phyloP scores from a whole-genome alignment of 768 basidiomycete species.

The Boletus reticulatus region DNA sequence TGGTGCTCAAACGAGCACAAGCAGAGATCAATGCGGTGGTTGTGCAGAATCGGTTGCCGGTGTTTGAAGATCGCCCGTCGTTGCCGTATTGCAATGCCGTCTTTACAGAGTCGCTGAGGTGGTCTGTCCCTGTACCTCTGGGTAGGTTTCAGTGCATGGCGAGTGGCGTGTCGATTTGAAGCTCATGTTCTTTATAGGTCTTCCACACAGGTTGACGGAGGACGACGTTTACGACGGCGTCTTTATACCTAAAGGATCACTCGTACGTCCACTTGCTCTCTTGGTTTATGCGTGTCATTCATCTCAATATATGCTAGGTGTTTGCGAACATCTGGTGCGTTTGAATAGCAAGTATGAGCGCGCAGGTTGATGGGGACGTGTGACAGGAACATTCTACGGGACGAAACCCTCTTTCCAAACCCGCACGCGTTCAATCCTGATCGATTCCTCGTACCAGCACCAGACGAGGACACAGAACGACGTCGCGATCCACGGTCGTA shows the following conservation, averaged over 20 bases:
- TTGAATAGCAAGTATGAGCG: not conserved
- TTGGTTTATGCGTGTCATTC: not conserved
- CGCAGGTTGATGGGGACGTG: not conserved
- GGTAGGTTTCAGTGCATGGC: constrained; percentile 35
- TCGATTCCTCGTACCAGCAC: constrained; percentile 39
- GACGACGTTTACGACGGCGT: constrained; percentile 61
- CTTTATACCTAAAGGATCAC: constrained; percentile 61
- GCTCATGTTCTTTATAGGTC: constrained; percentile 34
- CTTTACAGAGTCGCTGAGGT: constrained; percentile 54
- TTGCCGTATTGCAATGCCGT: constrained; percentile 61
- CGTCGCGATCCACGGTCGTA: constrained; percentile 44
- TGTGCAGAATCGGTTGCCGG: constrained; percentile 49
- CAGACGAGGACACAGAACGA: constrained; percentile 23
- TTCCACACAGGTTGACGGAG: constrained; percentile 64
- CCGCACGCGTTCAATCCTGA: constrained; percentile 53
- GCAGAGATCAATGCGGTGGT: constrained; percentile 59
- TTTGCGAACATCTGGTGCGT: constrained; percentile 63
- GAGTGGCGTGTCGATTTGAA: not conserved
- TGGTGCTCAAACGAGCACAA: constrained; percentile 55
- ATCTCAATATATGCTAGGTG: constrained; percentile 28
- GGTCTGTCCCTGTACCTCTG: constrained; percentile 57
- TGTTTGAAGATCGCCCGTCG: constrained; percentile 49
- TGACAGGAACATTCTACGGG: constrained; percentile 43
- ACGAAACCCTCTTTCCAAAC: constrained; percentile 50
- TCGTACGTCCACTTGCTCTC: constrained; percentile 34